phyloP scores from a whole-genome alignment of 441 rosid species.

The Aquilaria agallochum region DNA sequence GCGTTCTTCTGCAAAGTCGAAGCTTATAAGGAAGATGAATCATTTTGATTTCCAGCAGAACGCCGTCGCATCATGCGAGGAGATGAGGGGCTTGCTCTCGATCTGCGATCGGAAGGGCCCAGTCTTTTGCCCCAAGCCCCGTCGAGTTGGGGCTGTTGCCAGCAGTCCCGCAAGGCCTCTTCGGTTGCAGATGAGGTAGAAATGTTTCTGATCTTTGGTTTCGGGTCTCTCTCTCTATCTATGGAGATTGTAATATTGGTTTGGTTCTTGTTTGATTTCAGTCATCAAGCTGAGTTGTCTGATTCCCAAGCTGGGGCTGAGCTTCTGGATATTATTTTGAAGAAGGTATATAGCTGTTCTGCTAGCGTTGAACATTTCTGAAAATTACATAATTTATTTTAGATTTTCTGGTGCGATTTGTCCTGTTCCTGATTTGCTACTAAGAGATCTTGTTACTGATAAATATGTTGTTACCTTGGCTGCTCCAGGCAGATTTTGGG shows the following conservation, averaged over 20 bases:
- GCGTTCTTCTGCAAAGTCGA: conserved; percentile 32
- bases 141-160: conserved; percentile 52
- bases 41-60: conserved; percentile 63
- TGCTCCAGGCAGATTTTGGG: conserved; percentile 53
- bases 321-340: conserved; percentile 69
- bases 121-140: conserved; percentile 82
- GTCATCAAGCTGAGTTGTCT: conserved; percentile 51
- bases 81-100: conserved; percentile 41
- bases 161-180: conserved; percentile 43
- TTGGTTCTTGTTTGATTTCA: conserved; percentile 14
- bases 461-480: neutral
- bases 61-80: conserved; percentile 53
- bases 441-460: neutral
- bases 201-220: neutral
- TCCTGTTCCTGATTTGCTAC: neutral
- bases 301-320: conserved; percentile 66
- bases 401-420: too few species aligned
- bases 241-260: neutral
- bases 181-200: conserved; percentile 59
- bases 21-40: conserved; percentile 48
- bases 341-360: conserved; percentile 35
- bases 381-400: neutral
- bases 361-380: neutral
- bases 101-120: conserved; percentile 41
- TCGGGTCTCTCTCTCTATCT: neutral